Percentiles rank a stretch among this genome's conserved stretches.
These are phyloP conservation scores for Pythium guiyangense DNA, from an alignment of 352 stramenopile genomes.

Conservation along the genomic window DNA sequence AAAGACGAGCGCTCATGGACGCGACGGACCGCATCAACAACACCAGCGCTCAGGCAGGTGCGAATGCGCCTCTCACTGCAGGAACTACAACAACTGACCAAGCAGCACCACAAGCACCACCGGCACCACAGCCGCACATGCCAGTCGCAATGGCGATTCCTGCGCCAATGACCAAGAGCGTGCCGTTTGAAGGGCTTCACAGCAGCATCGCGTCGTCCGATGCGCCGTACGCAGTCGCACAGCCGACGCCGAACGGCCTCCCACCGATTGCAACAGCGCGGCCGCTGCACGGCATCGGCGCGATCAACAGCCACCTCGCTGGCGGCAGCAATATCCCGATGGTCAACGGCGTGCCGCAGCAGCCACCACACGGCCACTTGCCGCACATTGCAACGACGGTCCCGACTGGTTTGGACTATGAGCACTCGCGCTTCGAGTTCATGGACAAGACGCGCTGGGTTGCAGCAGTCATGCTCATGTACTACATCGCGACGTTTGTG, in stretches of 20 bases:
- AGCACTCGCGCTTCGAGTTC: slow-evolving; percentile 48
- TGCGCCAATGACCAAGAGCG: slow-evolving; percentile 5
- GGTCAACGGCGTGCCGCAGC: slow-evolving; percentile 6
- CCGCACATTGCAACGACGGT: slow-evolving; percentile 32
- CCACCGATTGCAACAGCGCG: slow-evolving; percentile 41
- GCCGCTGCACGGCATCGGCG: slow-evolving; percentile 26
- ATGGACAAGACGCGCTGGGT: slow-evolving; percentile 61
- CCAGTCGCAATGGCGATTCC: slow-evolving; percentile 3
- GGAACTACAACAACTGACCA: no score
- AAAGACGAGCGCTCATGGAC: background rate
- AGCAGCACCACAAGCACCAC: background rate
- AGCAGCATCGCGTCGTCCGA: slow-evolving; percentile 5
- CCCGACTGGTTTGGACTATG: slow-evolving; percentile 18
- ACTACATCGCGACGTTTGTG: slow-evolving; percentile 65
- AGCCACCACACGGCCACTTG: slow-evolving; percentile 13
- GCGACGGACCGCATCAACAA: background rate
- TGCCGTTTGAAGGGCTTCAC: slow-evolving; percentile 9
- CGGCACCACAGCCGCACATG: background rate
- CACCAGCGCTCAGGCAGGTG: background rate
- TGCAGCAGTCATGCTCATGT: slow-evolving; percentile 54
- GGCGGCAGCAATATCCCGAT: slow-evolving; percentile 40
- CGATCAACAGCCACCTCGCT: slow-evolving; percentile 28
- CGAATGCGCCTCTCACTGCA: background rate
- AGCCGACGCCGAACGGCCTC: slow-evolving; percentile 30
- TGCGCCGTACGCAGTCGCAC: slow-evolving; percentile 28